Evolutionary conservation across 1,284 basidiomycete species (phyloP), one percentile per base, ranked within the genome.

Genomic region (Leccinum solheimii): DNA sequence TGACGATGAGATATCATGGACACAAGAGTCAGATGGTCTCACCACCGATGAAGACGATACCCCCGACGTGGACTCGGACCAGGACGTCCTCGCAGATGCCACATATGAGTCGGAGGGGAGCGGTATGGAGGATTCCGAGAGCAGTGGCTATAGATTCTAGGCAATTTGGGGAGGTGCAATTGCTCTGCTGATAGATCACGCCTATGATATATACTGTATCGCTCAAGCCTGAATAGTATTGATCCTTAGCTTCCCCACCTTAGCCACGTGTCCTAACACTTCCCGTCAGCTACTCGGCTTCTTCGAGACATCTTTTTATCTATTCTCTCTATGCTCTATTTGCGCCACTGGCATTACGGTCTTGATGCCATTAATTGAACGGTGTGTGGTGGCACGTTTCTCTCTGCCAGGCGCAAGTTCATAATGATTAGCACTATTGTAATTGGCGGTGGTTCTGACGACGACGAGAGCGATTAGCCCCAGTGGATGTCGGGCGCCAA

Each of bases 331-430:
- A 30, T 30, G 27, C 27, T 30, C 27, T 30, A 30, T 30, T 52
- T 86, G 94, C 63, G 93, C 94, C 5, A 79, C 23, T 23, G 23
- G 23, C 23, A 30, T 89, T 1, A 75, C 84, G 1, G 86, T 95
- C 16, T 82, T 98, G n/a, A 95, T 97, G 86, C 95, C 95, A 82
- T 97, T 58, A 96, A 97, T 69, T 87, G 90, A 79, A 91, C 86
- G 78, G 94, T 94, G 66, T 68, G 85, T 62, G 6, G 13, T 59
- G 7, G 40, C 56, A 38, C 55, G 7, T 49, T 27, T 3, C 10
- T 5, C 14, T 55, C 26, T 26, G 16, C 27, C 38, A 1, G 54
- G 13, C 43, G 36, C 3, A 36, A 16, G 8, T 58, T 74, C 56
- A 65, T 63, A 75, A 75, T 30, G 27, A 58, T 77, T 80, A 83